These are phyloP conservation scores for Ustilago hordei DNA, from an alignment of 1,284 basidiomycete species.

Conservation along the genomic window DNA sequence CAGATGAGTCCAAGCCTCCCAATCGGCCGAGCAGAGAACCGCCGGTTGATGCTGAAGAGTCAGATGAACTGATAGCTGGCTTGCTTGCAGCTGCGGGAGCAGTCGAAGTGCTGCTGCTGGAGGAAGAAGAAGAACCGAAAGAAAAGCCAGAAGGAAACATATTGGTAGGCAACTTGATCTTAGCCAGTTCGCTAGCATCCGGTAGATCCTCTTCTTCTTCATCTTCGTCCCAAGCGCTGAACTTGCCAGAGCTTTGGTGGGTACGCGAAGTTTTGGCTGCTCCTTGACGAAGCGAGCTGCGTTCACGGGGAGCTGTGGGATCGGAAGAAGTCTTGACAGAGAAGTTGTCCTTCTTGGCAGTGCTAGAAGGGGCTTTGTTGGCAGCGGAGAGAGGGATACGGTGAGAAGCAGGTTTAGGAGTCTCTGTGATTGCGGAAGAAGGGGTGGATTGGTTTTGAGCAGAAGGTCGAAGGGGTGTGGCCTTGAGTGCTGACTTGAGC, in stretches of 20 bases:
- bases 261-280: constrained; percentile 58
- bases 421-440: constrained; percentile 16
- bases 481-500: constrained; percentile 50
- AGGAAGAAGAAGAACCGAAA: constrained; percentile 39
- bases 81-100: constrained; percentile 8
- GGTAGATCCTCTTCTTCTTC: constrained; percentile 65
- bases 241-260: constrained; percentile 65
- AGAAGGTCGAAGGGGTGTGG: constrained; percentile 36
- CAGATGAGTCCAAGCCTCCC: constrained; percentile 51
- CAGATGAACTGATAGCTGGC: background rate
- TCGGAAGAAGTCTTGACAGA: constrained; percentile 45
- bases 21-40: constrained; percentile 46
- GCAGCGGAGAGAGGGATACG: constrained; percentile 41
- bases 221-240: constrained; percentile 63
- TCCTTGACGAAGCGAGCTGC: constrained; percentile 63
- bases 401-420: constrained; percentile 45
- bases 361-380: constrained; percentile 29
- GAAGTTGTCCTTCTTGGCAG: constrained; percentile 56
- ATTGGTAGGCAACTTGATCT: constrained; percentile 65
- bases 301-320: constrained; percentile 43
- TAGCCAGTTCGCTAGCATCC: constrained; percentile 60
- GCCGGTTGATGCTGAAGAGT: constrained; percentile 10
- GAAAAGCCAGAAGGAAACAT: constrained; percentile 64
- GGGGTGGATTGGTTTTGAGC: constrained; percentile 15
- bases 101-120: background rate